Evolutionary conservation across 768 basidiomycete species (phyloP), one percentile per base, ranked within the genome.

Genomic region (Amanita muscaria): DNA sequence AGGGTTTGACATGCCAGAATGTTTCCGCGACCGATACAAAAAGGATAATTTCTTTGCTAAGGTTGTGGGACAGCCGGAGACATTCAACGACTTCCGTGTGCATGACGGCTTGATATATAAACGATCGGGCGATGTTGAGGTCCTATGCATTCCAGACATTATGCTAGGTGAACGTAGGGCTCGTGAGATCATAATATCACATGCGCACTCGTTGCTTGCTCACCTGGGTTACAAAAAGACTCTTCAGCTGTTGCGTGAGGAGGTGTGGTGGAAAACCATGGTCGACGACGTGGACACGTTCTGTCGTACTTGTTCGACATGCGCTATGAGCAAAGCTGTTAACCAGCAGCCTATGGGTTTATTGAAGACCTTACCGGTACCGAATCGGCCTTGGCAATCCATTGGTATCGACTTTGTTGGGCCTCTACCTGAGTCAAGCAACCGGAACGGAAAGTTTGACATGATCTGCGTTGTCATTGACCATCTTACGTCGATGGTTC

Each of bases 251-350:
- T 51, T 70, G 0, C 31, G 55, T 4, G 56, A 66, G 21, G 45
- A 64, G 5, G 59, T 67, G 0, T 70, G 68, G 66, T 69, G 69
- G 69, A 62, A 62, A 15, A 45, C 53, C 0, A 63, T 71, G 43
- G 55, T 51, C 0, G 7, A 34, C 0, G 64, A 71, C 19, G 48
- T 60, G 0, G 40, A 54, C 4, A 42, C 48, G 0, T 68, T 38
- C 35, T 66, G 65, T 53, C 52, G 58, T 47, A 16, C 66, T 41
- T 52, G 58, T 12, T 35, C 32, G 1, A 54, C 50, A 0, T 60
- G 60, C 21, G 47, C 51, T 16, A 18, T 31, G n/a, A 53, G 52
- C n/a, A 63, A 61, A 34, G 54, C 51, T 0, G 15, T n/a, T 2
- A 58, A 57, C 30, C 59, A 63, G 19, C 51, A 52, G 18, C 62